phyloP scores from a whole-genome alignment of 345 rosid genomes.

The Eucalyptus camaldulensis region DNA sequence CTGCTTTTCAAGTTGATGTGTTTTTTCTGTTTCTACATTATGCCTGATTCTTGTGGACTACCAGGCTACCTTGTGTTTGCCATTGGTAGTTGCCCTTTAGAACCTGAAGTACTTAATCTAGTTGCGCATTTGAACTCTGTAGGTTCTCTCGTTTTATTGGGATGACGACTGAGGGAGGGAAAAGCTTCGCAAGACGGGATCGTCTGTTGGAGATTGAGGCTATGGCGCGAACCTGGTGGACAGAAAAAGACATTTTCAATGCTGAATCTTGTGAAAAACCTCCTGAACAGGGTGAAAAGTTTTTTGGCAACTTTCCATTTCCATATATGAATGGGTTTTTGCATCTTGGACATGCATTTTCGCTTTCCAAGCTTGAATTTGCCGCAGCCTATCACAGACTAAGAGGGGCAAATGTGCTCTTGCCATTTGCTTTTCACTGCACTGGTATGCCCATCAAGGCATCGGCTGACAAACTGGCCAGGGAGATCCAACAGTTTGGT shows the following conservation, averaged over 20 bases:
- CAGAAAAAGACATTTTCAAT: slow-evolving; percentile 47
- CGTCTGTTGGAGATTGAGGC: slow-evolving; percentile 58
- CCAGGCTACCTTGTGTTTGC: not conserved
- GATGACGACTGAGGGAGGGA: slow-evolving; percentile 65
- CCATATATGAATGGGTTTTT: slow-evolving; percentile 82
- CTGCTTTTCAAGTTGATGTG: not conserved
- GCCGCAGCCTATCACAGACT: slow-evolving; percentile 87
- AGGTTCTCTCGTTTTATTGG: slow-evolving; percentile 25
- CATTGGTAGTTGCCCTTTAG: not conserved
- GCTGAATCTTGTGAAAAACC: slow-evolving; percentile 43
- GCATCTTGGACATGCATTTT: slow-evolving; percentile 79
- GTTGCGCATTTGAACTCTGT: not conserved
- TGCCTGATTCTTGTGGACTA: not conserved
- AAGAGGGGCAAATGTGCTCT: slow-evolving; percentile 74
- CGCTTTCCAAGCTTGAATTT: slow-evolving; percentile 76
- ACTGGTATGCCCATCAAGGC: slow-evolving; percentile 99
- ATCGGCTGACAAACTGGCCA: slow-evolving; percentile 77
- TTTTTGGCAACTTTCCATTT: slow-evolving; percentile 66
- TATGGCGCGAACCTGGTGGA: slow-evolving; percentile 48
- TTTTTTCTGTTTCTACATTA: not conserved
- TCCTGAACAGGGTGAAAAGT: slow-evolving; percentile 53
- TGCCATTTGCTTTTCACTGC: slow-evolving; percentile 88
- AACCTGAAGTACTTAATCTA: not conserved
- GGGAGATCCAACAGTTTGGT: slow-evolving; percentile 66
- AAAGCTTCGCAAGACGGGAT: slow-evolving; percentile 71